Conservation (phyloP, 768 basidiomycete genomes). For the Pulveroboletus ravenelii region DNA sequence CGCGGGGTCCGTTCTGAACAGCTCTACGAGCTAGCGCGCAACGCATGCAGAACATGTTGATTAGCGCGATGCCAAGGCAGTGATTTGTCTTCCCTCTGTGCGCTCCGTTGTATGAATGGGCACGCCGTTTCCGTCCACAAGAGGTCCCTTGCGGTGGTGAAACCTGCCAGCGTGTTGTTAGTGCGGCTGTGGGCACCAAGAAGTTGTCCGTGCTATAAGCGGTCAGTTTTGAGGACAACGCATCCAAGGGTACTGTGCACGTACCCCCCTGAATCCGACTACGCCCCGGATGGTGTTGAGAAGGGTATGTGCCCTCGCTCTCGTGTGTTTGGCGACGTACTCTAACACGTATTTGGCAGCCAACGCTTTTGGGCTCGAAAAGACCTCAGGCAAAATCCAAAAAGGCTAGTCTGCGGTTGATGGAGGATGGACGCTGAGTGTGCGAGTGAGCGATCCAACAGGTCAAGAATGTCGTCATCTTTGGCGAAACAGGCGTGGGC, state of each 20-base stretch:
- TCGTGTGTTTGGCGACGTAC: background rate
- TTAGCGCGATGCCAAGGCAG: background rate
- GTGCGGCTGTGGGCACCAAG: constrained; percentile 1
- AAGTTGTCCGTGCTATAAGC: constrained; percentile 8
- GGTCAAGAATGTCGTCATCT: constrained; percentile 17
- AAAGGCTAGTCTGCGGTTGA: constrained; percentile 7
- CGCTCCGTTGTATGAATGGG: background rate
- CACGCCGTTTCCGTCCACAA: background rate
- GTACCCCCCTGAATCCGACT: background rate
- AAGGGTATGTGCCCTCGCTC: constrained; percentile 2
- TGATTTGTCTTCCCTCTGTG: background rate
- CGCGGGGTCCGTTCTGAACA: constrained; percentile 1
- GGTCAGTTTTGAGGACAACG: background rate
- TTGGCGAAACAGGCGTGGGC: constrained; percentile 23
- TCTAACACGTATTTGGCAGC: constrained; percentile 8
- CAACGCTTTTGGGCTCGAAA: background rate
- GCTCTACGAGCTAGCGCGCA: background rate
- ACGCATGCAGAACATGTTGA: background rate
- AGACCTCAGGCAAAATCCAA: background rate
- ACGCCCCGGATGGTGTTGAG: background rate
- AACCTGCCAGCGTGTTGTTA: constrained; percentile 4
- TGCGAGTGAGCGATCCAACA: background rate
- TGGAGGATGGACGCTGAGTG: background rate
- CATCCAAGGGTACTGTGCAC: background rate
- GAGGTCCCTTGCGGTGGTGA: too few species aligned